phyloP scores from a whole-genome alignment of 345 rosid genomes.

The Excoecaria agallocha region DNA sequence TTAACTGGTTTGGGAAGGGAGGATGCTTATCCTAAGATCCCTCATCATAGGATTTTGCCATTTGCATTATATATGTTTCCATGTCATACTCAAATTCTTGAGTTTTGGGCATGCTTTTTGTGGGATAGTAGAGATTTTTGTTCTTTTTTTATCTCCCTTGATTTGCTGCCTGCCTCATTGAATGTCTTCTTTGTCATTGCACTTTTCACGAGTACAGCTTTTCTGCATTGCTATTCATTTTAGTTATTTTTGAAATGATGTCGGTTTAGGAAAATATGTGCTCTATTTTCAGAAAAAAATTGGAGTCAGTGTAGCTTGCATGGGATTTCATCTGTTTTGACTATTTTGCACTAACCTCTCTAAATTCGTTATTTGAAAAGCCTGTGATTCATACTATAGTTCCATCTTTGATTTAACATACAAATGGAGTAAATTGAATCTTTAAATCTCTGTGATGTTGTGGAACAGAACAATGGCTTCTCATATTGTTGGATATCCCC shows the following conservation, averaged over 20 bases:
- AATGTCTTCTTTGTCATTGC: neutral
- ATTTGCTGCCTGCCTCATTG: neutral
- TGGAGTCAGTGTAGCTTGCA: neutral
- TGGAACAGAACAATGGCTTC: conserved; percentile 67
- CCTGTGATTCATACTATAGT: neutral
- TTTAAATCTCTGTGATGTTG: conserved; percentile 10
- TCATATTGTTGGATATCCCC: conserved; percentile 98
- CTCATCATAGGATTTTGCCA: too few relatives aligned
- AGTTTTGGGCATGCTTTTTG: too few relatives aligned
- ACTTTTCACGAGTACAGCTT: neutral
- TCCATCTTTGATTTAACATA: neutral
- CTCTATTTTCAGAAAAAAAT: neutral
- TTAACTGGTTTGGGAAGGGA: too few relatives aligned
- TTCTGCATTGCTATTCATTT: neutral
- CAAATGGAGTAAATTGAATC: conserved; percentile 22
- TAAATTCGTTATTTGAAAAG: neutral
- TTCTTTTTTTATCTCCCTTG: too few relatives aligned
- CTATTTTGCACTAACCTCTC: neutral
- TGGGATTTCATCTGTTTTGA: neutral
- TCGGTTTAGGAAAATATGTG: too few relatives aligned
- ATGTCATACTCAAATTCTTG: too few relatives aligned
- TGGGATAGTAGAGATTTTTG: too few relatives aligned
- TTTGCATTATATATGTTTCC: too few relatives aligned
- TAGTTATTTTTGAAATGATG: too few relatives aligned
- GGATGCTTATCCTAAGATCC: too few relatives aligned